Conservation (phyloP, 2,329 filamentous ascomycete genomes). For the Aphanoascus verrucosus region DNA sequence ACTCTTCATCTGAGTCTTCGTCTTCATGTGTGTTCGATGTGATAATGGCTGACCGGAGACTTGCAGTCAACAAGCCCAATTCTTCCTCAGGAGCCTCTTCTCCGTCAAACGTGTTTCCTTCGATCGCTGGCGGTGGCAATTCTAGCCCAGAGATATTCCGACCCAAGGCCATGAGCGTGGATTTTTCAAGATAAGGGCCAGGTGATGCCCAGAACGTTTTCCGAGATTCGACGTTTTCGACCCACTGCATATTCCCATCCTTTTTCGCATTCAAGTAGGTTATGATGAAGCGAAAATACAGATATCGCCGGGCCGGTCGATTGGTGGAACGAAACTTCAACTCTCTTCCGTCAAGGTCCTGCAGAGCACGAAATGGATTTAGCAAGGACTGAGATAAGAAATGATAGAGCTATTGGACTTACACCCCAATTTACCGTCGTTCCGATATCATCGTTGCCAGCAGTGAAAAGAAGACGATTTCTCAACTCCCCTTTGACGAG, state of each 20-base stretch:
- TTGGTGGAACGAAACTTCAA: constrained; percentile 16
- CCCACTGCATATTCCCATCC: constrained; percentile 7
- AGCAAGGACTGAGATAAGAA: background rate
- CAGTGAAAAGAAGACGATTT: constrained; percentile 3
- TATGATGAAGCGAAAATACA: constrained; percentile 20
- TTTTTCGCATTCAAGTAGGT: constrained; percentile 15
- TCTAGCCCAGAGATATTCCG: constrained; percentile 9
- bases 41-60: too few relatives aligned
- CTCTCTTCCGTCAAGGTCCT: constrained; percentile 17
- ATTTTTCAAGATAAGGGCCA: constrained; percentile 7
- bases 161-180: constrained; percentile 7
- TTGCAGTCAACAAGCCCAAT: too few relatives aligned
- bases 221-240: background rate
- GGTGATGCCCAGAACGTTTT: constrained; percentile 4
- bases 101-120: constrained; percentile 3
- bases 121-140: background rate
- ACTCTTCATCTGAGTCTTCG: too few relatives aligned
- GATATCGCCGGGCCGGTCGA: constrained; percentile 17
- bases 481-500: constrained; percentile 12
- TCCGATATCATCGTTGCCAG: background rate
- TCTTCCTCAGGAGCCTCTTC: background rate
- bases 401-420: constrained; percentile 6
- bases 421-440: constrained; percentile 10
- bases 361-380: constrained; percentile 3
- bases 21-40: too few relatives aligned